A percentile compares a stretch with the other conserved stretches of the same genome.
These are phyloP conservation scores for Irpex sp. DNA, from an alignment of 1,284 basidiomycete genomes.

Conservation along the genomic window DNA sequence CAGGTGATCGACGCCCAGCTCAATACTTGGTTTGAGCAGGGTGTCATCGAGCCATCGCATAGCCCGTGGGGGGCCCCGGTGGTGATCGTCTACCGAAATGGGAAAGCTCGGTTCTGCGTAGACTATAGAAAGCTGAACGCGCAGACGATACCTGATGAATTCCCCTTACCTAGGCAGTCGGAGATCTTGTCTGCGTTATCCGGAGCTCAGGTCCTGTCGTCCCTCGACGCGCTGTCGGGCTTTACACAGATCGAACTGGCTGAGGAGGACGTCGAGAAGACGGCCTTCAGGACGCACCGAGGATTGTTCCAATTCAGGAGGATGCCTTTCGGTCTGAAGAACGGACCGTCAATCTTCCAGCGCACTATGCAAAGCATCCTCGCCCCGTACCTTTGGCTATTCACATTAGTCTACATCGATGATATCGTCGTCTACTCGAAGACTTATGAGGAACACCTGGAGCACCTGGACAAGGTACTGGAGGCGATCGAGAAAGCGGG, in stretches of 20 bases:
- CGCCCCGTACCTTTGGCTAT: no score
- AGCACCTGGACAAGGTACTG: no score
- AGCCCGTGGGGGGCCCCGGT: slow-evolving; percentile 33
- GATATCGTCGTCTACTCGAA: no score
- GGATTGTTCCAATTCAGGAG: background rate
- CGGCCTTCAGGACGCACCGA: slow-evolving; percentile 39
- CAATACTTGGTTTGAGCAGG: slow-evolving; percentile 25
- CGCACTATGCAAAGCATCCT: no score
- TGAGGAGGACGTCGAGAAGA: slow-evolving; percentile 29
- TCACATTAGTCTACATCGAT: no score
- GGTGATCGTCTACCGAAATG: slow-evolving; percentile 29
- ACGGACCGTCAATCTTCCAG: no score
- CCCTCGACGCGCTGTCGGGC: slow-evolving; percentile 36
- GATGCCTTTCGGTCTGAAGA: slow-evolving; percentile 4
- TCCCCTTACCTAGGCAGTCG: slow-evolving; percentile 35
- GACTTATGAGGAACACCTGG: no score
- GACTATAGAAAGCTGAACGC: slow-evolving; percentile 28
- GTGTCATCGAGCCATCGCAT: slow-evolving; percentile 30
- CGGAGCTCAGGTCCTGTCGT: slow-evolving; percentile 31
- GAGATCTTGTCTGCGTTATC: slow-evolving; percentile 34
- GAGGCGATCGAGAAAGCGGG: no score
- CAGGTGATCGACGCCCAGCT: slow-evolving; percentile 30
- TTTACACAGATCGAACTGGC: slow-evolving; percentile 37
- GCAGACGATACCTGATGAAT: slow-evolving; percentile 35
- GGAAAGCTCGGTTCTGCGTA: slow-evolving; percentile 20